Percentiles rank a stretch among this genome's conserved stretches.
Evolutionary conservation across 768 basidiomycete species (phyloP).

Genomic region (Pisolithus sp.): DNA sequence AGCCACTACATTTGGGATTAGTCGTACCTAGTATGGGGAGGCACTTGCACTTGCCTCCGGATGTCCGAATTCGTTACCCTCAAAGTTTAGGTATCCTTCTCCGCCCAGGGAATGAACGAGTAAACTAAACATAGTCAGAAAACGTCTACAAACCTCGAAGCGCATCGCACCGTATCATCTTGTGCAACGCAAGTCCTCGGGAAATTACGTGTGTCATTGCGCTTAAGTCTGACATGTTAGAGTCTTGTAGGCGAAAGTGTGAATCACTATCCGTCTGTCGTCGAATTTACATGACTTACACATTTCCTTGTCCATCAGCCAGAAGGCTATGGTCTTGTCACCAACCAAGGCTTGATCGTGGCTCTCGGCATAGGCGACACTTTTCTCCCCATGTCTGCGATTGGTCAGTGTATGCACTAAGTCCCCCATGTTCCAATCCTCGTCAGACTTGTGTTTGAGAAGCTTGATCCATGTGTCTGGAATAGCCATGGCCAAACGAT

Average conservation of each 20-base stretch:
- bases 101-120: constrained; percentile 91
- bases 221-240: constrained; percentile 87
- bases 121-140: constrained; percentile 42
- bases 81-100: constrained; percentile 96
- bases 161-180: constrained; percentile 81
- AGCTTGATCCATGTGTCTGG: constrained; percentile 99
- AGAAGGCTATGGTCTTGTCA: constrained; percentile 98
- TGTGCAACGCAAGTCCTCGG: constrained; percentile 89
- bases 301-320: constrained; percentile 99
- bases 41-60: constrained; percentile 60
- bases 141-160: not conserved
- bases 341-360: constrained; percentile 98
- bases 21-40: not conserved
- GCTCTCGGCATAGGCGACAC: constrained; percentile 89
- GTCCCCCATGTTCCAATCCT: constrained; percentile 81
- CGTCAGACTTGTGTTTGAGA: constrained; percentile 84
- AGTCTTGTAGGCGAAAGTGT: constrained; percentile 44
- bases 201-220: constrained; percentile 80
- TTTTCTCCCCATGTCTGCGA: constrained; percentile 83
- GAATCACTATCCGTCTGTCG: not conserved
- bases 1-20: constrained; percentile 65
- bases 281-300: constrained; percentile 46
- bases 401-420: constrained; percentile 90
- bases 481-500: constrained; percentile 95
- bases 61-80: constrained; percentile 98